A percentile compares a stretch with the other conserved stretches of the same genome.
These are phyloP conservation scores for Chytriomyces confervae DNA, from an alignment of 192 early-diverging fungal genomes.

Conservation along the genomic window DNA sequence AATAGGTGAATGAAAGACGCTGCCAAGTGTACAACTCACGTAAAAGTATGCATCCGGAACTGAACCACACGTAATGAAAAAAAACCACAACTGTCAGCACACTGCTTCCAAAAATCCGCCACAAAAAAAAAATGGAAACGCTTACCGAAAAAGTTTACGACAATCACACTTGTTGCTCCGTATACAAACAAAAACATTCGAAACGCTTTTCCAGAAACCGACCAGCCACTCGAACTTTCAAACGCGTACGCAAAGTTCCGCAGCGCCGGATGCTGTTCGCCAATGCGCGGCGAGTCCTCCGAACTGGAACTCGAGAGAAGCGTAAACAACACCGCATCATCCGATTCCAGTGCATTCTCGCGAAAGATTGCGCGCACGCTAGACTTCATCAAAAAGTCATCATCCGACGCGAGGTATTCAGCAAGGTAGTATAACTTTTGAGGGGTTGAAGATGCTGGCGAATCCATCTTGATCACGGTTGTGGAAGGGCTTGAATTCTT, in stretches of 20 bases:
- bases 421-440: conserved; percentile 53
- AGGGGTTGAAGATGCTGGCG: not conserved
- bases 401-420: conserved; percentile 65
- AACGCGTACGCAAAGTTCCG: conserved; percentile 47
- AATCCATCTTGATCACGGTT: conserved; percentile 21
- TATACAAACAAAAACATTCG: conserved; percentile 41
- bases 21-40: not conserved
- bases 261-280: conserved; percentile 50
- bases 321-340: conserved; percentile 71
- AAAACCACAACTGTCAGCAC: conserved; percentile 26
- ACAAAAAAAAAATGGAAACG: not conserved
- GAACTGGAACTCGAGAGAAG: conserved; percentile 41
- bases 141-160: conserved; percentile 47
- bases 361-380: conserved; percentile 66
- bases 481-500: not conserved
- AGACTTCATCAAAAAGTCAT: conserved; percentile 74
- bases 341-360: conserved; percentile 65
- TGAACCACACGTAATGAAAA: not conserved
- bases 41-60: conserved; percentile 39
- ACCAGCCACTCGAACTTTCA: conserved; percentile 35
- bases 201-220: conserved; percentile 8
- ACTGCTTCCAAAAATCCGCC: not conserved
- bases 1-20: not conserved
- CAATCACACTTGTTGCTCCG: conserved; percentile 35
- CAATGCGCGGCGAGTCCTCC: conserved; percentile 1